These are phyloP conservation scores for Datura wrightii DNA, from an alignment of 257 asterid genomes.

Conservation along the genomic window DNA sequence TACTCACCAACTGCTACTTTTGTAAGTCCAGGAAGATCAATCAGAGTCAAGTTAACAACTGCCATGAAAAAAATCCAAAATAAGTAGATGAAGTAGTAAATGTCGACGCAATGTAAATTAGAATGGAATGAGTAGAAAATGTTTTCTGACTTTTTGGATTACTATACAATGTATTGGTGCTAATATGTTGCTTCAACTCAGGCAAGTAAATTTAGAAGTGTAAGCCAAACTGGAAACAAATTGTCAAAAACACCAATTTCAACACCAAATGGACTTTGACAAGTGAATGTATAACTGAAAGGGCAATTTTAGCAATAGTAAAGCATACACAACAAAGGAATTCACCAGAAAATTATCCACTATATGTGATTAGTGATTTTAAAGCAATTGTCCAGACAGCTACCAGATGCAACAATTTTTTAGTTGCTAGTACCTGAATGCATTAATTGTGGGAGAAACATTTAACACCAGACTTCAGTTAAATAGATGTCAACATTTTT, in stretches of 20 bases:
- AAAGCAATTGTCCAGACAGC: not conserved
- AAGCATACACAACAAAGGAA: not conserved
- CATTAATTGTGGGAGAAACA: slow-evolving; percentile 16
- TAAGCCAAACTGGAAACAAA: not conserved
- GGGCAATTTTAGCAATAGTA: not conserved
- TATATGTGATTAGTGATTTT: not conserved
- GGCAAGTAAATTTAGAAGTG: slow-evolving; percentile 11
- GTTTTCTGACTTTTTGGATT: not conserved
- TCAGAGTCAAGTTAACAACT: slow-evolving; percentile 93
- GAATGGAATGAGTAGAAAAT: slow-evolving; percentile 6
- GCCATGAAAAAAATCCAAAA: slow-evolving; percentile 40
- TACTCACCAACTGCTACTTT: slow-evolving; percentile 97
- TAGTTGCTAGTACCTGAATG: slow-evolving; percentile 8
- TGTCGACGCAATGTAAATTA: slow-evolving; percentile 5
- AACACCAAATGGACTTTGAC: not conserved
- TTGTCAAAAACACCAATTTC: not conserved
- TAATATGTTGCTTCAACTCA: not conserved
- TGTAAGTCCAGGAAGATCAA: slow-evolving; percentile 99
- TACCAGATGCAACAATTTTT: not conserved
- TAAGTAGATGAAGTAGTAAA: slow-evolving; percentile 18
- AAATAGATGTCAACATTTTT: not conserved
- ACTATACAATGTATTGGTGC: not conserved
- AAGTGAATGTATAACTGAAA: slow-evolving; percentile 9
- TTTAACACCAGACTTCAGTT: not conserved
- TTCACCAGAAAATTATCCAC: slow-evolving; percentile 13